Evolutionary conservation across 805 yeast genomes (phyloP).

Genomic region (Ogataea ganodermae): DNA sequence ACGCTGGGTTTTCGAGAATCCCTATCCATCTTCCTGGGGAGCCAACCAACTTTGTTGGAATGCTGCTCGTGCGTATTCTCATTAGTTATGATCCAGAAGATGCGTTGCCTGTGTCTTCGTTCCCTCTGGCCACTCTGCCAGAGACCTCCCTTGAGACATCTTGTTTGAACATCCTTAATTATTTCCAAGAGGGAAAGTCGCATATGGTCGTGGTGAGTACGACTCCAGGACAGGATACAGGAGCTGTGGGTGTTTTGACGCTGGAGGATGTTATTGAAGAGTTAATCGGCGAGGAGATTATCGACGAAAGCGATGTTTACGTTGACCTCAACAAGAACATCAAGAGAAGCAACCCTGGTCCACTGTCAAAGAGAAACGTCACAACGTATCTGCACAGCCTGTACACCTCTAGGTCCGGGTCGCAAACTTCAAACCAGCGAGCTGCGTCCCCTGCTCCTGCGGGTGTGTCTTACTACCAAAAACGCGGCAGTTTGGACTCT

Average conservation of each 20-base stretch:
- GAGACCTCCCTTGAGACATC: constrained; percentile 92
- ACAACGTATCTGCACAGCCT: constrained; percentile 67
- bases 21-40: constrained; percentile 92
- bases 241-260: constrained; percentile 90
- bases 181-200: constrained; percentile 96
- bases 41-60: constrained; percentile 89
- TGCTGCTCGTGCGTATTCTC: constrained; percentile 88
- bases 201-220: constrained; percentile 95
- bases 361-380: constrained; percentile 67
- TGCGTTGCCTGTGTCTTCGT: constrained; percentile 85
- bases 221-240: constrained; percentile 74
- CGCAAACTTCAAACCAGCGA: constrained; percentile 7
- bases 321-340: constrained; percentile 88
- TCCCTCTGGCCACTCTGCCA: constrained; percentile 94
- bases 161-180: constrained; percentile 88
- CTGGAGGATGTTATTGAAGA: constrained; percentile 98
- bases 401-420: constrained; percentile 35
- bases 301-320: constrained; percentile 93
- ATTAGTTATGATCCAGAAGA: constrained; percentile 98
- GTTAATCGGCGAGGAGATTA: constrained; percentile 95
- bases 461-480: constrained; percentile 17
- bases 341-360: constrained; percentile 75
- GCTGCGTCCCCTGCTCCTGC: constrained; percentile 9
- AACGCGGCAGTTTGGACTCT: constrained; percentile 20
- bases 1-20: constrained; percentile 92